Base-by-base conservation (phyloP, 2,329 filamentous ascomycete genomes). In the Xylariales sp. region DNA sequence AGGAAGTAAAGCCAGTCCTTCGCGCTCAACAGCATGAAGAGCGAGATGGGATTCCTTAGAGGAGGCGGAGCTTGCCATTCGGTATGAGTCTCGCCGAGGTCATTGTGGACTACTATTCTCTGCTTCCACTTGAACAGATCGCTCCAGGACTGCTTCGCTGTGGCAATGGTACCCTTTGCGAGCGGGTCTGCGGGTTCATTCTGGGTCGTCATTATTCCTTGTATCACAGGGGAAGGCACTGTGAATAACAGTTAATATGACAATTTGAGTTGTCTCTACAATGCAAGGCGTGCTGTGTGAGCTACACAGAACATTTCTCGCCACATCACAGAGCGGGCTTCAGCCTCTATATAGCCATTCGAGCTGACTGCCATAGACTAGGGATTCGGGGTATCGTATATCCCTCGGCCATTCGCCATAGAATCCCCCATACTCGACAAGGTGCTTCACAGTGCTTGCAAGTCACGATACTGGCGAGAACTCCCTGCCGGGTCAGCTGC, bases 111-210 rank as follows among this genome's bases (percentile, higher is more conserved):
- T 28, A 84, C 76, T 9, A 86, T 80, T 45, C 85, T 76, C 64
- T 88, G 82, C 61, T 84, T 82, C 83, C 84, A 89, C 52, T 70
- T 73, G 68, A 86, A 85, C 45, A 87, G 74, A 52, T 87, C 84
- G 9, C 61, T 59, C 51, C 74, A 70, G 25, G 76, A 70, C 57
- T 87, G 83, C 55, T 76, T 82, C 9, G 80, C 79, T 1, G 80
- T 82, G 20, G 82, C 69, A 28, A 80, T 46, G 37, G 78, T 72
- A 31, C 84, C 85, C 61, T 77, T 79, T 24, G 81, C 80, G 44
- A 87, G 60, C 15, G 82, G 80, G 48, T 86, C 83, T 40, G 84
- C 83, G 3, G 47, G 47, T 32, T 57, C 53, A 33, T 52, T 49
- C 16, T 44, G 40, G 12, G 38, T 36, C 6, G 48, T 45, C 54